Evolutionary conservation across 2,329 filamentous ascomycete species (phyloP), one percentile per base, ranked within the genome.

Genomic region (Phaeophleospora eucalypticola): DNA sequence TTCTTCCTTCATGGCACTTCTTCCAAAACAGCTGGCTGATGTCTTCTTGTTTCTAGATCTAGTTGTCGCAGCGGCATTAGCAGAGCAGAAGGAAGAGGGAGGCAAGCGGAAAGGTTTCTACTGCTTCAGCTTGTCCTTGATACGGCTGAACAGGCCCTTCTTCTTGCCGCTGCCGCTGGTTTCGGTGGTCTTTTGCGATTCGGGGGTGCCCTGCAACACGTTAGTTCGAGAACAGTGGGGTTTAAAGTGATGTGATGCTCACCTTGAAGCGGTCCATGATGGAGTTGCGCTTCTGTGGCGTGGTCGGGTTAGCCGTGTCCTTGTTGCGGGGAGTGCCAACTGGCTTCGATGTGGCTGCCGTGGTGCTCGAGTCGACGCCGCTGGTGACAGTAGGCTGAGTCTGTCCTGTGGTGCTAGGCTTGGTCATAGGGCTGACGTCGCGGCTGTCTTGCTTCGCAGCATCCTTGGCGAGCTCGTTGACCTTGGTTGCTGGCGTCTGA

Each of bases 51-150:
- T 9, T 19, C 27, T 15, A 3, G 14, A 20, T 33, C 27, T 34
- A 35, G 14, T 27, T n/a, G 16, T 15, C 27, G 15, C 14, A 19
- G 14, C 18, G 21, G 17, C n/a, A n/a, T 15, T 3, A 42, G 27
- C 15, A 10, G 9, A 17, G 15, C 29, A n/a, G 15, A 33, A 34
- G 21, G 20, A 18, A 18, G 16, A 32, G 29, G 29, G 27, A 18
- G 40, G 35, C 27, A 42, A 42, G 40, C 18, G 20, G 40, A 17
- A 42, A 20, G 24, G 17, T 16, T 34, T 33, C 47, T 58, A 61
- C 37, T 59, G 53, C 52, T 59, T 61, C 51, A 76, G 62, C 67
- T 73, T 74, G 47, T 74, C 71, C 69, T 75, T 74, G 51, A 76
- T 53, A 64, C 69, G 72, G 54, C 68, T 68, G 49, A 75, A 74